Evolutionary conservation across 2,329 filamentous ascomycete genomes (phyloP).

Genomic region (Aspergillus carbonarius): DNA sequence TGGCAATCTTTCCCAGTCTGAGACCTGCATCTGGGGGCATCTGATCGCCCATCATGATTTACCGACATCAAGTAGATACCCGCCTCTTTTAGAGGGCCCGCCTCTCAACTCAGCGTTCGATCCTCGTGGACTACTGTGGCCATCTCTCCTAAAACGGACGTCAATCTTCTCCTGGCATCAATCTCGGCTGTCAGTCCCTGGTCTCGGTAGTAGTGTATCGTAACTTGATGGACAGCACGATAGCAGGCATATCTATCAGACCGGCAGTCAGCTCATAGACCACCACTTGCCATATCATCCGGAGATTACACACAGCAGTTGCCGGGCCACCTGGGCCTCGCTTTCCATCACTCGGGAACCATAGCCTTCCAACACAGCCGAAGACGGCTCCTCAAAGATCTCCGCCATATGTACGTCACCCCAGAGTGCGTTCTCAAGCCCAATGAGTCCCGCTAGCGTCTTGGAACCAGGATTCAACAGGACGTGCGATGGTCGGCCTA

Average conservation of each 20-base stretch:
- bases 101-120: neutral
- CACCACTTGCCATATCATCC: neutral
- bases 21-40: neutral
- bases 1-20: neutral
- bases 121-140: constrained; percentile 14
- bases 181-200: constrained; percentile 38
- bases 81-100: neutral
- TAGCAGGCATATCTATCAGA: constrained; percentile 40
- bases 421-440: constrained; percentile 56
- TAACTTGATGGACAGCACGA: constrained; percentile 36
- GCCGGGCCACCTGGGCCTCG: constrained; percentile 29
- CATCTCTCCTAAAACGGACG: constrained; percentile 32
- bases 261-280: constrained; percentile 1
- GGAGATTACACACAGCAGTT: constrained; percentile 34
- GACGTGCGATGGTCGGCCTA: constrained; percentile 51
- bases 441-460: constrained; percentile 51
- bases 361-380: constrained; percentile 39
- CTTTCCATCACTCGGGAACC: constrained; percentile 26
- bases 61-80: neutral
- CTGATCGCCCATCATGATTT: neutral
- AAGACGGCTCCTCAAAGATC: constrained; percentile 43
- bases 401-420: constrained; percentile 57
- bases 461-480: constrained; percentile 51
- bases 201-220: constrained; percentile 41
- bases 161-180: constrained; percentile 37